phyloP scores from a whole-genome alignment of 306 rosid species.

The Dryas octopetala region DNA sequence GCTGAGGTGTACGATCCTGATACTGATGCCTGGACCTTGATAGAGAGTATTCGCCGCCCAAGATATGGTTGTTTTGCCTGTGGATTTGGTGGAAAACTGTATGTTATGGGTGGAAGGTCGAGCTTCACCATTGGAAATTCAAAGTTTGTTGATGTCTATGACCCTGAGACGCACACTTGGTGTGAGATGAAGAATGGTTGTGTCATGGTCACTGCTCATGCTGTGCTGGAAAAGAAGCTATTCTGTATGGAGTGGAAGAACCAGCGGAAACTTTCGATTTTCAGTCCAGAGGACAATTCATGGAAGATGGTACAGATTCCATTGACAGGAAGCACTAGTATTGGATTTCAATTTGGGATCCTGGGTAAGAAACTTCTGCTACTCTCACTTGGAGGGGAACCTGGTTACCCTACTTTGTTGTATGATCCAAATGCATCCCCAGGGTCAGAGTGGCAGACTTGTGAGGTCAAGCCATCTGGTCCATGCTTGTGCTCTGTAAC shows the following conservation, averaged over 20 bases:
- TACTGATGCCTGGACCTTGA: constrained; percentile 61
- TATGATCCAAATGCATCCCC: constrained; percentile 86
- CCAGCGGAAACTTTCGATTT: constrained; percentile 79
- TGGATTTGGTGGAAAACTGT: constrained; percentile 86
- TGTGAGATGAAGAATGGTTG: constrained; percentile 93
- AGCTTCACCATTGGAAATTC: constrained; percentile 91
- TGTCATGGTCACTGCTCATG: constrained; percentile 95
- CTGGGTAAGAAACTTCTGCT: constrained; percentile 67
- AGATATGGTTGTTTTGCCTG: constrained; percentile 94
- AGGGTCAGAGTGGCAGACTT: constrained; percentile 81
- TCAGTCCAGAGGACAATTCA: constrained; percentile 63
- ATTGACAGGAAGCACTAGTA: constrained; percentile 72
- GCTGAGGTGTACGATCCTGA: constrained; percentile 82
- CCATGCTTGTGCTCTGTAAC: constrained; percentile 83
- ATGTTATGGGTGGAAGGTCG: constrained; percentile 98
- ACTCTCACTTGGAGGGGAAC: constrained; percentile 58
- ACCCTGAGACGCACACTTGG: constrained; percentile 68
- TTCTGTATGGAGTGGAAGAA: constrained; percentile 99
- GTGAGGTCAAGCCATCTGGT: constrained; percentile 71
- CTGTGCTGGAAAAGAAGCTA: constrained; percentile 70
- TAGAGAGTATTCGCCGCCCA: constrained; percentile 88
- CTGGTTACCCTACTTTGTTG: constrained; percentile 60
- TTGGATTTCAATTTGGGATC: constrained; percentile 76
- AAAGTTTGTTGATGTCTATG: constrained; percentile 78
- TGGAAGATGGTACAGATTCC: constrained; percentile 85